Evolutionary conservation across 352 stramenopile genomes (phyloP), one percentile per base, ranked within the genome.

Genomic region (Phytophthora vignae): DNA sequence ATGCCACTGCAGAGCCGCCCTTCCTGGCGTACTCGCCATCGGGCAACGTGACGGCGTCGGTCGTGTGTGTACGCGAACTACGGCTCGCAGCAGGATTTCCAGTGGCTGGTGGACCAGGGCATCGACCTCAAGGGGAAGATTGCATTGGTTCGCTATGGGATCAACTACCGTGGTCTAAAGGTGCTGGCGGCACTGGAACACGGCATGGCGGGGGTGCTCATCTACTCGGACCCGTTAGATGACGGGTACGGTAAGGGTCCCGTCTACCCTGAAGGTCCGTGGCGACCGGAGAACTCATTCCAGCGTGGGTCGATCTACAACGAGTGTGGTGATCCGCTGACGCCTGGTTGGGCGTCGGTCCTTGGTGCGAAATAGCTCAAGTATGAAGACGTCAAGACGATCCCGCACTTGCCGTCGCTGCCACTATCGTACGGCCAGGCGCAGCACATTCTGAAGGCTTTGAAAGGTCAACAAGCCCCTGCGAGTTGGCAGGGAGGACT

Each of bases 11-110:
- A 64, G 81, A 83, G 73, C 91, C 79, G 76, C 83, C 89, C 9
- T 98, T 94, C 74, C 71, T 96, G 59, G 92, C 85, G 2, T 98
- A 97, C 75, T 81, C 84, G 12, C 79, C 88, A 1, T 88, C 84
- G 11, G 92, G 91, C 5, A 81, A 90, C 56, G 70, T 95, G 22
- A 85, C 73, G 27, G 76, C 74, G 9, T 53, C 84, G 1, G 65
- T 95, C 11, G n/a, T n/a, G n/a, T n/a, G 89, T 98, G 56, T 98
- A 97, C 77, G 89, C 82, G 25, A 97, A 98, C 77, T 93, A 94
- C 64, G 92, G 87, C 2, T 75, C 73, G 19, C 90, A 82, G 14
- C 56, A 79, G 50, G 92, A 98, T 70, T 97, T 96, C 69, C 73
- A 90, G 54, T 85, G 65, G 57, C 80, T 97, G 7, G 67, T 82